Evolutionary conservation across 2,329 filamentous ascomycete genomes (phyloP), one percentile per base, ranked within the genome.

Genomic region (Aureobasidium sp.): DNA sequence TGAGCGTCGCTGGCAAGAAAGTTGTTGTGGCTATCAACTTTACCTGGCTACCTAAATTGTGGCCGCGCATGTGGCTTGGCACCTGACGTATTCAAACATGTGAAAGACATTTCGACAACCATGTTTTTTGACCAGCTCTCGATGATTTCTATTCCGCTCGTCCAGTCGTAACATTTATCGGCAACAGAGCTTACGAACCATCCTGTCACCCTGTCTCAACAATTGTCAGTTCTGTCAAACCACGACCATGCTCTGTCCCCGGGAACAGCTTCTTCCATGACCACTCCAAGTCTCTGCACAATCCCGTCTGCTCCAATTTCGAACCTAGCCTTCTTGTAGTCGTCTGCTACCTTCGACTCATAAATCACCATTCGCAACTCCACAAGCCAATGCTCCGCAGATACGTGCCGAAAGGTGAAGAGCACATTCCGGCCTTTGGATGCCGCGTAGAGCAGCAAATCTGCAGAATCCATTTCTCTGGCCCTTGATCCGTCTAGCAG

Each of bases 311-410:
- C 33, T 15, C 63, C 62, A 37, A 65, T 37, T 23, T 60, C 51
- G n/a, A 63, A 64, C 31, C 31, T 61, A 4, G 57, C 63, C 37
- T 61, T 62, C 21, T 46, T 51, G 23, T 61, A 62, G 2, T 54
- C 50, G 17, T 51, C 51, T 15, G 61, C 46, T 15, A 57, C 10
- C 27, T 51, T 43, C 11, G 38, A 33, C 31, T 51, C 54, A 47
- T 59, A 43, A 17, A 51, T 23, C 9, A 53, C 37, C 19, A 10
- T 27, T n/a, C 55, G 46, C 17, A n/a, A 3, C 25, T 64, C 61
- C 31, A 61, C 21, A 4, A 62, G 59, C 63, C 63, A 64, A 35
- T 62, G 45, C 40, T 64, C 63, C 29, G 54, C 61, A 25, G 45
- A 54, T 1, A 63, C 60, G 38, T 64, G 63, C 6, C 47, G 45